Percentiles rank a stretch among this genome's conserved stretches.
phyloP scores from a whole-genome alignment of 352 stramenopile species.

The Phytophthora sp. region DNA sequence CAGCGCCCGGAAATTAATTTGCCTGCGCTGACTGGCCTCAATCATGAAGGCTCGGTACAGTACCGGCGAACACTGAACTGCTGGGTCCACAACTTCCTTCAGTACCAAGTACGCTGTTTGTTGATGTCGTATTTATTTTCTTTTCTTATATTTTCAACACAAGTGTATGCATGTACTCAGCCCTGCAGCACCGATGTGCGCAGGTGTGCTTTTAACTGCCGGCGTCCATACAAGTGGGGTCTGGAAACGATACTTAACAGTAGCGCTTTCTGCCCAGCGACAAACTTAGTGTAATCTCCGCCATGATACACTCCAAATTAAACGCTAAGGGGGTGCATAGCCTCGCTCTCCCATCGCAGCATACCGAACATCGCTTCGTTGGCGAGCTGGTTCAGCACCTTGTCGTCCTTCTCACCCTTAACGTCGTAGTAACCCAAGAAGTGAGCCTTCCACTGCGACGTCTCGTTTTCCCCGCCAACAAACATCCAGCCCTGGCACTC shows the following conservation, averaged over 20 bases:
- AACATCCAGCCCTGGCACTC: conserved; percentile 89
- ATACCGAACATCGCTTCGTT: conserved; percentile 90
- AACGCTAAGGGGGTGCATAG: conserved; percentile 80
- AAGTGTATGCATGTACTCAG: conserved; percentile 28
- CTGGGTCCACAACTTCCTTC: too few species aligned
- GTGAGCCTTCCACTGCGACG: conserved; percentile 73
- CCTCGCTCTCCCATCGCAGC: conserved; percentile 86
- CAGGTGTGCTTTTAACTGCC: not conserved
- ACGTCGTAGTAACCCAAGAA: conserved; percentile 86
- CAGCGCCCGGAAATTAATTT: too few species aligned
- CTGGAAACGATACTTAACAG: not conserved
- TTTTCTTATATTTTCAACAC: conserved; percentile 33
- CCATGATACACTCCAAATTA: too few species aligned
- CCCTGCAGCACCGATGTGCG: conserved; percentile 2
- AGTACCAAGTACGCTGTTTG: too few species aligned
- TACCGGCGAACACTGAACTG: too few species aligned
- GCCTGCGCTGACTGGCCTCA: too few species aligned
- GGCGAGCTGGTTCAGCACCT: conserved; percentile 80
- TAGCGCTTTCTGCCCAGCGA: conserved; percentile 7
- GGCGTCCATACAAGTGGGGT: too few species aligned
- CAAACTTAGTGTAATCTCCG: not conserved
- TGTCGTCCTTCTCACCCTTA: conserved; percentile 86
- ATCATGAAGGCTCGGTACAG: too few species aligned
- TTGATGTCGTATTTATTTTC: conserved; percentile 18
- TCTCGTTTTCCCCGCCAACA: conserved; percentile 65